A percentile compares a stretch with the other conserved stretches of the same genome.
These are phyloP conservation scores for Cercospora sesami DNA, from an alignment of 2,329 filamentous ascomycete genomes.

Conservation along the genomic window DNA sequence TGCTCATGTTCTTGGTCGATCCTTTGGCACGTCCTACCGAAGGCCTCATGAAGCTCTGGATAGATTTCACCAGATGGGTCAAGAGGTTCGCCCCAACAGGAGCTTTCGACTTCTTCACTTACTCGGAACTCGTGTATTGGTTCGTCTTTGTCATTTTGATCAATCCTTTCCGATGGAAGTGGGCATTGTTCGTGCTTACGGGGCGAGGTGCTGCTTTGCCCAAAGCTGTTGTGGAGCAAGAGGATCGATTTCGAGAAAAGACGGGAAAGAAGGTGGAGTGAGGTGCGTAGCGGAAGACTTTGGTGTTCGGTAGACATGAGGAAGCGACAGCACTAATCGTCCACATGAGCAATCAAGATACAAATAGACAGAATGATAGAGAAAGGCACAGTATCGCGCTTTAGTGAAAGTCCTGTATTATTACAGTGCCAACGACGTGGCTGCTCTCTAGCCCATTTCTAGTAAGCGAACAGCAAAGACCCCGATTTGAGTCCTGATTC, in stretches of 20 bases:
- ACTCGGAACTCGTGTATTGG: slow-evolving; percentile 82
- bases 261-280: not conserved
- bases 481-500: not conserved
- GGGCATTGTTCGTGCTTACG: slow-evolving; percentile 79
- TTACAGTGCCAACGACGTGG: not conserved
- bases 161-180: slow-evolving; percentile 90
- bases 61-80: slow-evolving; percentile 74
- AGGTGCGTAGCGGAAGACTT: not conserved
- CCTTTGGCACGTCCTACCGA: slow-evolving; percentile 70
- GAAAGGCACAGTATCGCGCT: not conserved
- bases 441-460: not conserved
- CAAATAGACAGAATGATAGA: not conserved
- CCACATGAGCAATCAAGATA: not conserved
- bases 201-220: slow-evolving; percentile 70
- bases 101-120: slow-evolving; percentile 88
- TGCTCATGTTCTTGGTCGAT: slow-evolving; percentile 83
- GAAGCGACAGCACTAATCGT: not conserved
- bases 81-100: slow-evolving; percentile 69
- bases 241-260: slow-evolving; percentile 62
- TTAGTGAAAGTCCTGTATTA: not conserved
- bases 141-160: slow-evolving; percentile 74
- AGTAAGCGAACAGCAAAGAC: not conserved
- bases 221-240: slow-evolving; percentile 63
- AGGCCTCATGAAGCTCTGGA: slow-evolving; percentile 80
- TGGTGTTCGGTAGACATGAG: not conserved